Percentiles rank a stretch among this genome's conserved stretches.
These are phyloP conservation scores for Pseudovirgaria hyperparasitica DNA, from an alignment of 2,329 filamentous ascomycete species.

Conservation along the genomic window DNA sequence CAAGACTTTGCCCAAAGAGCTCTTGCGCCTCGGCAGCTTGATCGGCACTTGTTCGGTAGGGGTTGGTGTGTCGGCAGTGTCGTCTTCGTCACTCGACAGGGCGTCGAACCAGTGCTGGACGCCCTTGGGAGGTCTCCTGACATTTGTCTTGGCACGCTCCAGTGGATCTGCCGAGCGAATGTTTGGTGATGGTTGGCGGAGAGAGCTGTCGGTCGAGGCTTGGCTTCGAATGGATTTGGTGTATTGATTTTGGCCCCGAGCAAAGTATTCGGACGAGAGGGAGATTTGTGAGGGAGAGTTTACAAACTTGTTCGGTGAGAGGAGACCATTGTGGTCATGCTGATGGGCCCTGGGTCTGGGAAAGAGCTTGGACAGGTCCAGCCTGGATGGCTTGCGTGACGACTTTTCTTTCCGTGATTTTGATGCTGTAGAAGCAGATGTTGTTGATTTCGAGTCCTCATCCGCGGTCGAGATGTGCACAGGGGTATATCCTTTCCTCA, in stretches of 20 bases:
- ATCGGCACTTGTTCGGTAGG: no score
- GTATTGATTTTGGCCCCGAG: conserved; percentile 19
- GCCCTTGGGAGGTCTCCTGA: conserved; percentile 33
- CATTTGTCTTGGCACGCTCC: conserved; percentile 34
- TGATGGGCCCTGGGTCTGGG: conserved; percentile 19
- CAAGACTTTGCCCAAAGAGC: no score
- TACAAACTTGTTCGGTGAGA: conserved; percentile 27
- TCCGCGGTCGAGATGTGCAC: conserved; percentile 7
- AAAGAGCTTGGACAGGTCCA: conserved; percentile 32
- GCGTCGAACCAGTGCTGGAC: conserved; percentile 40
- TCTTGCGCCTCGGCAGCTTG: no score
- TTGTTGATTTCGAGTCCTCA: no score
- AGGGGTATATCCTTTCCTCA: conserved; percentile 24
- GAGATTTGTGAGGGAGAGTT: conserved; percentile 28
- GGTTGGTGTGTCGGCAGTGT: no score
- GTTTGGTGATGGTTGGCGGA: conserved; percentile 4
- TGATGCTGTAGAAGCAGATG: no score
- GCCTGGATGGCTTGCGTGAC: conserved; percentile 22
- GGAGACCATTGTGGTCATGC: conserved; percentile 11
- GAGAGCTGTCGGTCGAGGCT: conserved; percentile 3
- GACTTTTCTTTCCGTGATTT: no score
- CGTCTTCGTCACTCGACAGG: conserved; percentile 26
- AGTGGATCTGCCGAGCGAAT: conserved; percentile 11
- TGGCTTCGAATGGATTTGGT: conserved; percentile 8
- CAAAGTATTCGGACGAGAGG: conserved; percentile 22